Evolutionary conservation across 495 filamentous ascomycete genomes (phyloP).

Genomic region (Penicillium diatomitis): DNA sequence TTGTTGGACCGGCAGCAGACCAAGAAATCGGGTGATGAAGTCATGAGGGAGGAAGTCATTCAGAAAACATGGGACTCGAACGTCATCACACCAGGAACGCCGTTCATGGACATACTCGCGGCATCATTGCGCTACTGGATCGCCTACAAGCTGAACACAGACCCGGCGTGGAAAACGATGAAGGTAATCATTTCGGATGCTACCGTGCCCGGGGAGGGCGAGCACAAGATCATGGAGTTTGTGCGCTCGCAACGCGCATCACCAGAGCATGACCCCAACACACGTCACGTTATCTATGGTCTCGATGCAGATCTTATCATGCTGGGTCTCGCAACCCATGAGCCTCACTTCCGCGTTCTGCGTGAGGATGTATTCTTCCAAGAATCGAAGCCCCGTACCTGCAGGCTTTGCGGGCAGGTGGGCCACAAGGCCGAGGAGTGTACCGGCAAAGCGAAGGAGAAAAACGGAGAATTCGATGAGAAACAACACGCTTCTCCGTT

Average conservation of each 20-base stretch:
- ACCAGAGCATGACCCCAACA: constrained; percentile 91
- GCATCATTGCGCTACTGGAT: constrained; percentile 91
- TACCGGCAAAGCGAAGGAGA: constrained; percentile 72
- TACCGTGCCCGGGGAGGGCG: constrained; percentile 93
- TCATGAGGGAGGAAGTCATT: constrained; percentile 51
- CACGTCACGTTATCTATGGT: constrained; percentile 90
- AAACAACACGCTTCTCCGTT: constrained; percentile 57
- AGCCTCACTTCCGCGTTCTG: constrained; percentile 93
- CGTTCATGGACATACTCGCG: constrained; percentile 97
- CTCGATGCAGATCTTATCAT: constrained; percentile 97
- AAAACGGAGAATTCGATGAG: constrained; percentile 76
- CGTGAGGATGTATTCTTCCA: constrained; percentile 96
- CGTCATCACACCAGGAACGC: constrained; percentile 93
- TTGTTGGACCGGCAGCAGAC: constrained; percentile 63
- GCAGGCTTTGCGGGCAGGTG: constrained; percentile 79
- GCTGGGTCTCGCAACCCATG: constrained; percentile 93
- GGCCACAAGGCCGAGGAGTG: constrained; percentile 83
- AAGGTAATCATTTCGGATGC: constrained; percentile 99
- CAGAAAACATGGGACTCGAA: constrained; percentile 97
- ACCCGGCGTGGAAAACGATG: constrained; percentile 89
- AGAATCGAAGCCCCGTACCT: constrained; percentile 69
- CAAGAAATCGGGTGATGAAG: constrained; percentile 45
- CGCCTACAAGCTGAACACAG: constrained; percentile 92
- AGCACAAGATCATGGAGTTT: constrained; percentile 99
- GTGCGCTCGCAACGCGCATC: constrained; percentile 85